Percentiles rank a stretch among this genome's conserved stretches.
phyloP scores from a whole-genome alignment of 2,329 filamentous ascomycete species.

The Nannizzia gypsea region DNA sequence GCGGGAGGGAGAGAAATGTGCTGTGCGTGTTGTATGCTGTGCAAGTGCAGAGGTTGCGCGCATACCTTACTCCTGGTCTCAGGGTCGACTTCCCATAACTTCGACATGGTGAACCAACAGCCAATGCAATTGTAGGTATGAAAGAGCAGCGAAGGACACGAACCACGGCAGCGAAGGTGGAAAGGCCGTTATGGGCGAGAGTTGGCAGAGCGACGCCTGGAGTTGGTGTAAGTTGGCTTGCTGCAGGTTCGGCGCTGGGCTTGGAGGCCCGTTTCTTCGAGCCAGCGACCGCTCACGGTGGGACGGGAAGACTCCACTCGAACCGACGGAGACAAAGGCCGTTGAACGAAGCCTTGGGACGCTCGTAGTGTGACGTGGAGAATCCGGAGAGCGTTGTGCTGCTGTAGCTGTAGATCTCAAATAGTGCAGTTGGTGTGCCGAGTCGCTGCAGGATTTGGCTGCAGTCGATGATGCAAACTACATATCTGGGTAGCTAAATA shows the following conservation, averaged over 20 bases:
- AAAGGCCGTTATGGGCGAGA: not conserved
- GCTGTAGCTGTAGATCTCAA: too few species aligned
- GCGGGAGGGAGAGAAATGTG: not conserved
- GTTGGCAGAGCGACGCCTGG: not conserved
- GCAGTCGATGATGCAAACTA: too few species aligned
- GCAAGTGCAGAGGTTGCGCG: too few species aligned
- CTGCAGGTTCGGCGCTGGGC: not conserved
- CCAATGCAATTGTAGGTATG: not conserved
- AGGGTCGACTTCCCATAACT: conserved; percentile 98
- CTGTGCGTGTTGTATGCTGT: too few species aligned
- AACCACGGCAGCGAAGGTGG: not conserved
- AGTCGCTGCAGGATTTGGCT: too few species aligned
- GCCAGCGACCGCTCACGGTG: not conserved
- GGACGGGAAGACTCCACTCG: conserved; percentile 1
- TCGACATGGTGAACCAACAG: conserved; percentile 36
- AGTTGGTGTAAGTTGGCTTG: not conserved
- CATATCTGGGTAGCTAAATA: too few species aligned
- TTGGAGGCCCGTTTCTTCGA: not conserved
- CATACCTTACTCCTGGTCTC: conserved; percentile 88
- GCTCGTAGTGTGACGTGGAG: not conserved
- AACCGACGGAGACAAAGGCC: not conserved
- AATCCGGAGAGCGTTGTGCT: not conserved
- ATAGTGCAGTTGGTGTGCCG: too few species aligned
- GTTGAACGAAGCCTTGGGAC: not conserved
- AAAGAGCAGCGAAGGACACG: too few species aligned